These are phyloP conservation scores for Diaporthe citri DNA, from an alignment of 2,329 filamentous ascomycete genomes.

Conservation along the genomic window DNA sequence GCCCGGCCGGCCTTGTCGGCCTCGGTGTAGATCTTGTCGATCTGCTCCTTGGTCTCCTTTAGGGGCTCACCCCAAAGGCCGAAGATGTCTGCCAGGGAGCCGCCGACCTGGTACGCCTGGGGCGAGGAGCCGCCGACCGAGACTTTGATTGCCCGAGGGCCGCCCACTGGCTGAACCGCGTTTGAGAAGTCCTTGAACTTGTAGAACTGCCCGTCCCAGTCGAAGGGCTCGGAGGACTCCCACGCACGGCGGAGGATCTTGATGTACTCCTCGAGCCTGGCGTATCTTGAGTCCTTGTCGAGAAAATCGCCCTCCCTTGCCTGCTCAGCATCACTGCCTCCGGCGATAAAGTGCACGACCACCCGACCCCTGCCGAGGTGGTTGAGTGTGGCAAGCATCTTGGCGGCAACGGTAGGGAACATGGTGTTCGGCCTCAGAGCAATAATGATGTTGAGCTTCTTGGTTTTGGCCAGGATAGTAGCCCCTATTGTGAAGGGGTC, in stretches of 20 bases:
- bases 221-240: slow-evolving; percentile 68
- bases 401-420: slow-evolving; percentile 73
- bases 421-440: slow-evolving; percentile 72
- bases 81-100: slow-evolving; percentile 71
- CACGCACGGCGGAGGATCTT: slow-evolving; percentile 70
- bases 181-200: slow-evolving; percentile 70
- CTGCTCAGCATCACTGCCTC: slow-evolving; percentile 71
- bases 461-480: slow-evolving; percentile 68
- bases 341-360: slow-evolving; percentile 74
- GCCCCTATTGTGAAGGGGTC: slow-evolving; percentile 71
- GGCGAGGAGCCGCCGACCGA: slow-evolving; percentile 71
- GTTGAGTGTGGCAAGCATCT: slow-evolving; percentile 71
- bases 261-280: slow-evolving; percentile 72
- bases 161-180: slow-evolving; percentile 65
- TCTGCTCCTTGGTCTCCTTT: slow-evolving; percentile 73
- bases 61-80: slow-evolving; percentile 74
- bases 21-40: slow-evolving; percentile 70
- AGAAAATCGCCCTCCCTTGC: slow-evolving; percentile 71
- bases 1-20: slow-evolving; percentile 67
- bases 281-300: slow-evolving; percentile 69
- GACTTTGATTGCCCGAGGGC: slow-evolving; percentile 62
- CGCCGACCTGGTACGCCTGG: slow-evolving; percentile 71
- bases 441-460: slow-evolving; percentile 72
- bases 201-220: slow-evolving; percentile 72
- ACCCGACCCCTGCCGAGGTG: slow-evolving; percentile 69